A percentile compares a stretch with the other conserved stretches of the same genome.
phyloP scores from a whole-genome alignment of 805 yeast species.

The Tetrapisispora iriomotensis region DNA sequence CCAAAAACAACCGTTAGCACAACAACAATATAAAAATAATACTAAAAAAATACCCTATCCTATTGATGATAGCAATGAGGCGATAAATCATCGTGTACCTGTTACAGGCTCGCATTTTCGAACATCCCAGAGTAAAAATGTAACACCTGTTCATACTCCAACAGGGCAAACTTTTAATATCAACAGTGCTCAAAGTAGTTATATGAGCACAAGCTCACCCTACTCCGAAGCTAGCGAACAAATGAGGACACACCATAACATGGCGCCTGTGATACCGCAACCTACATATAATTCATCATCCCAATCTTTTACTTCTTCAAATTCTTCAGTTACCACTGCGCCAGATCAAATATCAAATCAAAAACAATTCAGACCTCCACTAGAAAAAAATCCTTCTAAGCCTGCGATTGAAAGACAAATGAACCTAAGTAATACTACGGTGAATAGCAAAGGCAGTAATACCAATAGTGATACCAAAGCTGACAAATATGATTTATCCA shows the following conservation, averaged over 20 bases:
- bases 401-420: not conserved
- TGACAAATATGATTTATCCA: not conserved
- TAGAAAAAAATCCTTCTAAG: not conserved
- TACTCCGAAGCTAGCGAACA: not conserved
- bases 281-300: not conserved
- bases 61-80: conserved; percentile 1
- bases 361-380: not conserved
- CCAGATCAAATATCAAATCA: not conserved
- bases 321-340: not conserved
- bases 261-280: not conserved
- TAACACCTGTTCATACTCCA: not conserved
- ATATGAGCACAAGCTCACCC: not conserved
- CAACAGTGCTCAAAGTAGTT: not conserved
- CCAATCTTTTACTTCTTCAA: conserved; percentile 1
- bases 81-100: not conserved
- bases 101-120: not conserved
- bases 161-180: not conserved
- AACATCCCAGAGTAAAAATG: not conserved
- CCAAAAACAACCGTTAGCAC: not conserved
- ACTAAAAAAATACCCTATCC: conserved; percentile 3
- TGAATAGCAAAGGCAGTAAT: not conserved
- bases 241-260: not conserved
- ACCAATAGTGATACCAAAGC: too few relatives aligned
- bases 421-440: not conserved
- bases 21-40: not conserved